A percentile compares a stretch with the other conserved stretches of the same genome.
These are phyloP conservation scores for Cordyceps cateniannulata DNA, from an alignment of 2,329 filamentous ascomycete species.

Conservation along the genomic window DNA sequence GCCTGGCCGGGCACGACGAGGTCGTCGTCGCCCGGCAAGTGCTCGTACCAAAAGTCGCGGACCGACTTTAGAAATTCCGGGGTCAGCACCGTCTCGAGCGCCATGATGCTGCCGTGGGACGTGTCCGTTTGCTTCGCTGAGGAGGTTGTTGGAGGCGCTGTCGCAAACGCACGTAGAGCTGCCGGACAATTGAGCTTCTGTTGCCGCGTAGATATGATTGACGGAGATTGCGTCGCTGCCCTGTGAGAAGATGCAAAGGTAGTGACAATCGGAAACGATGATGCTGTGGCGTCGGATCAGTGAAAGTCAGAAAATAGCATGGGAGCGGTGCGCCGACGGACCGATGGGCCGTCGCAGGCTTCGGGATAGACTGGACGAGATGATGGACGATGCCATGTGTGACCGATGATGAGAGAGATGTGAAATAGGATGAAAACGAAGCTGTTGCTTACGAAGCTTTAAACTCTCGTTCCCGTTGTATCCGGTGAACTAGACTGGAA, in stretches of 20 bases:
- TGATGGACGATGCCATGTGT: not conserved
- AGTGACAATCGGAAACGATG: not conserved
- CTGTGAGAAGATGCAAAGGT: too few species aligned
- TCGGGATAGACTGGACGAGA: not conserved
- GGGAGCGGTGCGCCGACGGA: not conserved
- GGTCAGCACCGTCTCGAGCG: slow-evolving; percentile 19
- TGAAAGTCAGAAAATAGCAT: not conserved
- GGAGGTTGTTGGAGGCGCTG: not conserved
- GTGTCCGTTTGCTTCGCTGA: not conserved
- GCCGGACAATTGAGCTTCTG: not conserved
- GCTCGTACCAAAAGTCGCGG: slow-evolving; percentile 33
- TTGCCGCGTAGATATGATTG: not conserved
- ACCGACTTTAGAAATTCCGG: slow-evolving; percentile 24
- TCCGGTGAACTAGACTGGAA: not conserved
- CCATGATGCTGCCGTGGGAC: not conserved
- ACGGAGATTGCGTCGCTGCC: not conserved
- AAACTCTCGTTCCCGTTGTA: not conserved
- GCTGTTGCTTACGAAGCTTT: not conserved
- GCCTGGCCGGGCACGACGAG: slow-evolving; percentile 21
- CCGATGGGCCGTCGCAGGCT: slow-evolving; percentile 5
- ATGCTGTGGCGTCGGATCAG: not conserved
- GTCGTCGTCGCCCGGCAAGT: slow-evolving; percentile 22
- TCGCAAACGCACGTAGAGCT: not conserved
- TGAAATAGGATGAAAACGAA: not conserved
- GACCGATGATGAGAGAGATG: not conserved